Evolutionary conservation across 2,329 filamentous ascomycete species (phyloP).

Genomic region (Diaporthe sp.): DNA sequence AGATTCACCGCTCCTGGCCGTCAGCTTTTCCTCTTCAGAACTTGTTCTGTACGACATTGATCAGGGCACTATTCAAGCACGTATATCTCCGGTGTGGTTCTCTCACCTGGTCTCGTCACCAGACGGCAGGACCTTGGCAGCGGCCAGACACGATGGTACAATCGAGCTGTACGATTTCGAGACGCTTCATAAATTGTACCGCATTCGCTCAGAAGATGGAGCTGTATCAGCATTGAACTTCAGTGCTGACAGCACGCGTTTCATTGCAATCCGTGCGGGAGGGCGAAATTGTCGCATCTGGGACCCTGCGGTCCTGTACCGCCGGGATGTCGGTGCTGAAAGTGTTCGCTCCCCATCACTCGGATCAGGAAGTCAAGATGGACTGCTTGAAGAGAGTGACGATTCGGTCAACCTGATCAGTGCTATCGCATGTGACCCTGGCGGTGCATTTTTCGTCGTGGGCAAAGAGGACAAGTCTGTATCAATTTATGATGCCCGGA

Average conservation of each 20-base stretch:
- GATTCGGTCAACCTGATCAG: neutral
- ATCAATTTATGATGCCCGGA: neutral
- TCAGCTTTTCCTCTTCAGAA: neutral
- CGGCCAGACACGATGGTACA: neutral
- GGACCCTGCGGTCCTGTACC: neutral
- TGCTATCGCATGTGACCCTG: neutral
- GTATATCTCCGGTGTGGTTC: neutral
- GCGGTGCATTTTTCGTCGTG: neutral
- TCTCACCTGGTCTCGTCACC: neutral
- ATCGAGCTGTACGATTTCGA: conserved; percentile 7
- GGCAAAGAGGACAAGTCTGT: neutral
- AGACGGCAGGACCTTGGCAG: neutral
- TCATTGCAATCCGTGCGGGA: neutral
- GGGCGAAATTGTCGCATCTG: neutral
- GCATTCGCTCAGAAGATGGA: neutral
- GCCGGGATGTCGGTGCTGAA: neutral
- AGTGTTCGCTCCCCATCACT: neutral
- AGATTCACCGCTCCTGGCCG: neutral
- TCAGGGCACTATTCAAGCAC: conserved; percentile 6
- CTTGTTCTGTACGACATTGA: neutral
- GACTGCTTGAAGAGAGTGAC: neutral
- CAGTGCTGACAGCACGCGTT: neutral
- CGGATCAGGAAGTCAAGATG: neutral
- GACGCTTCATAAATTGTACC: neutral
- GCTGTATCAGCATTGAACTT: neutral